Evolutionary conservation across 306 rosid genomes (phyloP), one percentile per base, ranked within the genome.

Genomic region (Vigna reflexopilosa): DNA sequence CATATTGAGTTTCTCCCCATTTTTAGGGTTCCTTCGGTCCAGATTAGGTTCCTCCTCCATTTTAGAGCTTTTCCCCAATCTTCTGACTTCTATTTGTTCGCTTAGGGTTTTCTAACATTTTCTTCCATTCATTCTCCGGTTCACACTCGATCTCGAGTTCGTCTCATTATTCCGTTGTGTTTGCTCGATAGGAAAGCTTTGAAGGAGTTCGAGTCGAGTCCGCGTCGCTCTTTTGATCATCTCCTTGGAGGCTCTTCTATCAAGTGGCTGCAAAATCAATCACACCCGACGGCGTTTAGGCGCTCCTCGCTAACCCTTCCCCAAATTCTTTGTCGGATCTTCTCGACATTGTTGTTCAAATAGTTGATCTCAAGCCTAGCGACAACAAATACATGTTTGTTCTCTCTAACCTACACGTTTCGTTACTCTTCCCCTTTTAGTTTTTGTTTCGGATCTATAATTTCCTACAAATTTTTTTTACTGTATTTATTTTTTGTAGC

Each of bases 341-440:
- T n/a, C 90, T 91, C 1, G 88, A 87, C 3, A 80, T 96, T 45
- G 85, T 93, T 5, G 87, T 96, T 10, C 98, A 96, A 84, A 86
- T 96, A 56, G 73, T 88, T 45, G 94, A 96, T 86, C 99, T 96
- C 81, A 80, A 67, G 38, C 59, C 55, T 16, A 64, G 73, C 32
- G 99, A 98, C 4, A 90, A 78, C 67, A 85, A 94, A 78, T 87
- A 79, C 83, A 88, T 83, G 98, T 93, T 48, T 2, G 34, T 5
- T 0, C 1, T 26, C 2, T 38, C 22, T 40, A 4, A 16, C 22
- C 13, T 0, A 13, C 10, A 9, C 7, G 4, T 66, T 52, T 40
- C 11, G 4, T 28, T 16, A 9, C 13, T 7, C 17, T n/a, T 72
- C 50, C 2, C 16, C 1, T 5, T 70, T 22, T 22, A 22, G 70